Conservation (phyloP, 495 filamentous ascomycete species). For the Penicillium subrubescens region DNA sequence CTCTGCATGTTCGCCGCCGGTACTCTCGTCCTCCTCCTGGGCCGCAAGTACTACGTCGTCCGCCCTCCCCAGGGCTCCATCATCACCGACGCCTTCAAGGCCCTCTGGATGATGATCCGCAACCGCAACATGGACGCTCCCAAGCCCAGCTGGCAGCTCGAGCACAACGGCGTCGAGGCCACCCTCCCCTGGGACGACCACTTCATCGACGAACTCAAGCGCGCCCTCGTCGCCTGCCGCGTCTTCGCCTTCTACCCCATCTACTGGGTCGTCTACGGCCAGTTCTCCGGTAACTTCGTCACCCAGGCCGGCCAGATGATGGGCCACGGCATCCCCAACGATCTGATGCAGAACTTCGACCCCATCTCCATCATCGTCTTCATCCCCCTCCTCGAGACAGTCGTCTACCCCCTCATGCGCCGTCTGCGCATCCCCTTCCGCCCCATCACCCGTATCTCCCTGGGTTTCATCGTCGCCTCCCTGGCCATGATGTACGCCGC, state of each 20-base stretch:
- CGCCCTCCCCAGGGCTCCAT: slow-evolving; percentile 65
- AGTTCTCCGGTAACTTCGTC: slow-evolving; percentile 61
- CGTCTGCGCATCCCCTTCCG: slow-evolving; percentile 65
- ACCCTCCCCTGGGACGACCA: slow-evolving; percentile 59
- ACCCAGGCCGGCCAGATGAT: slow-evolving; percentile 58
- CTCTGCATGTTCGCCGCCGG: slow-evolving; percentile 61
- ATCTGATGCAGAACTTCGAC: slow-evolving; percentile 77
- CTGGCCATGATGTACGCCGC: slow-evolving; percentile 68
- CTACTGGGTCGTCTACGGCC: slow-evolving; percentile 64
- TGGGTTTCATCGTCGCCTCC: slow-evolving; percentile 67
- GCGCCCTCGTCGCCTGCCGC: slow-evolving; percentile 59
- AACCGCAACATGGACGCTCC: slow-evolving; percentile 59
- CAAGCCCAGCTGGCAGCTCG: slow-evolving; percentile 60
- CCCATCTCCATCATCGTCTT: slow-evolving; percentile 72
- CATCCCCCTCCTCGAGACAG: slow-evolving; percentile 68
- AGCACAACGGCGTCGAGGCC: slow-evolving; percentile 38
- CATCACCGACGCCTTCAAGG: slow-evolving; percentile 62
- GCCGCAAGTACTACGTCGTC: slow-evolving; percentile 61
- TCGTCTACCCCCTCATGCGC: slow-evolving; percentile 69
- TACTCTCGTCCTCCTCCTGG: slow-evolving; percentile 52
- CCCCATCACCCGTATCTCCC: slow-evolving; percentile 73
- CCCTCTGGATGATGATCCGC: slow-evolving; percentile 58
- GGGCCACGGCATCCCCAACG: slow-evolving; percentile 65
- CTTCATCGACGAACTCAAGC: slow-evolving; percentile 65
- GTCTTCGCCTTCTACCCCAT: slow-evolving; percentile 63